phyloP scores from a whole-genome alignment of 2,329 filamentous ascomycete species.

The Scleromitrula shiraiana region DNA sequence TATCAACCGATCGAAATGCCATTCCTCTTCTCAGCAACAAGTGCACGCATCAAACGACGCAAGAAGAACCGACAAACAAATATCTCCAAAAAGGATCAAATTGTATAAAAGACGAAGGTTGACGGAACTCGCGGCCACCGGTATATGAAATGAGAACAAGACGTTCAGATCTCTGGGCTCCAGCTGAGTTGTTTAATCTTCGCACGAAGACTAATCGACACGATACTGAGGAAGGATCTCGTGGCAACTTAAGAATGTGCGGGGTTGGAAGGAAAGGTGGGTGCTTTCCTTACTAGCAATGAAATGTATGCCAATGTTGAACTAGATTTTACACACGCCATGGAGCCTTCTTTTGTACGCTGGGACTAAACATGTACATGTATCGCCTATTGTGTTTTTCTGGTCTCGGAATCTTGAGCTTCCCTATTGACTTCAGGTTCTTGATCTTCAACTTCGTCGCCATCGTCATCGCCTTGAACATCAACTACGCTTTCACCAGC shows the following conservation, averaged over 20 bases:
- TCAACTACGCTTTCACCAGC: constrained; percentile 78
- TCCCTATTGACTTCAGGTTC: background rate
- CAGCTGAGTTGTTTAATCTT: constrained; percentile 44
- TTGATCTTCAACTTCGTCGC: constrained; percentile 36
- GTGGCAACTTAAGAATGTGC: constrained; percentile 98
- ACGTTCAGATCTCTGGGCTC: constrained; percentile 31
- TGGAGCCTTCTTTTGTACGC: background rate
- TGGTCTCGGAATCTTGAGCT: constrained; percentile 9
- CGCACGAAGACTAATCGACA: constrained; percentile 98
- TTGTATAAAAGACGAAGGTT: constrained; percentile 16
- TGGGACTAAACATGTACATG: background rate
- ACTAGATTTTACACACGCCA: too few species aligned
- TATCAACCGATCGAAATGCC: background rate
- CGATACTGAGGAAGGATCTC: constrained; percentile 64
- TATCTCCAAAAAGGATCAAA: constrained; percentile 11
- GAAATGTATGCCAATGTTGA: too few species aligned
- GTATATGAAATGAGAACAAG: constrained; percentile 29
- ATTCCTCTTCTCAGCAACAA: background rate
- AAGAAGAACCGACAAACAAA: constrained; percentile 1
- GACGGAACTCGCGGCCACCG: constrained; percentile 21
- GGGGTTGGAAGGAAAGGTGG: background rate
- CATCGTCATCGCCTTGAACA: constrained; percentile 55
- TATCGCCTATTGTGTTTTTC: constrained; percentile 13
- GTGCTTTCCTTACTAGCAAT: too few species aligned
- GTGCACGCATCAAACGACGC: background rate